phyloP scores from a whole-genome alignment of 495 filamentous ascomycete species.

The Neurospora pannonica region DNA sequence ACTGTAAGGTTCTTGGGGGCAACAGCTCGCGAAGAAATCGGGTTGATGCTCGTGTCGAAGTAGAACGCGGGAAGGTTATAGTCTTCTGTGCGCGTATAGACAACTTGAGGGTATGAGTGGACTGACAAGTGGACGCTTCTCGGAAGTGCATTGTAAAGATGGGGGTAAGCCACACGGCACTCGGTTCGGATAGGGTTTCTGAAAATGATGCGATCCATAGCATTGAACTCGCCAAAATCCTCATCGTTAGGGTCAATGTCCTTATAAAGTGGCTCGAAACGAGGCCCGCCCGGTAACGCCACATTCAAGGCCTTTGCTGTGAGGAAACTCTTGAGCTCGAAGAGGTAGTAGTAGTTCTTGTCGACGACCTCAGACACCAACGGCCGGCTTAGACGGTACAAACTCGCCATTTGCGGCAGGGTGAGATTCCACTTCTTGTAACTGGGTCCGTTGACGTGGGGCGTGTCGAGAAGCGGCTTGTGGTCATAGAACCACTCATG shows the following conservation, averaged over 20 bases:
- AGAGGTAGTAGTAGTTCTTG: conserved; percentile 97
- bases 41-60: conserved; percentile 95
- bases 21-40: conserved; percentile 90
- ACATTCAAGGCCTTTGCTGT: conserved; percentile 97
- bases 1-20: conserved; percentile 89
- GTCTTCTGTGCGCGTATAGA: conserved; percentile 83
- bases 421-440: conserved; percentile 95
- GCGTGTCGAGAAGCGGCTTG: conserved; percentile 78
- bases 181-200: conserved; percentile 91
- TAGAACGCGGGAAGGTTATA: conserved; percentile 90
- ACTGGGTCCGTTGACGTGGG: conserved; percentile 92
- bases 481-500: conserved; percentile 98
- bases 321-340: conserved; percentile 88
- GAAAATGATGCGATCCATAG: conserved; percentile 99
- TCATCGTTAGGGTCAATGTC: conserved; percentile 98
- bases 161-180: conserved; percentile 89
- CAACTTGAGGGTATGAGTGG: conserved; percentile 89
- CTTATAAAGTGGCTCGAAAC: conserved; percentile 97
- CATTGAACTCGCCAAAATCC: conserved; percentile 99
- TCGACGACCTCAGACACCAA: conserved; percentile 88
- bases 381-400: conserved; percentile 87
- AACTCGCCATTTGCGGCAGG: conserved; percentile 89
- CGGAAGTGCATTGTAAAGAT: conserved; percentile 91
- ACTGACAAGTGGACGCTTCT: conserved; percentile 87
- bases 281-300: conserved; percentile 89